phyloP scores from a whole-genome alignment of 768 basidiomycete species.

The Lactifluus subvellereus region DNA sequence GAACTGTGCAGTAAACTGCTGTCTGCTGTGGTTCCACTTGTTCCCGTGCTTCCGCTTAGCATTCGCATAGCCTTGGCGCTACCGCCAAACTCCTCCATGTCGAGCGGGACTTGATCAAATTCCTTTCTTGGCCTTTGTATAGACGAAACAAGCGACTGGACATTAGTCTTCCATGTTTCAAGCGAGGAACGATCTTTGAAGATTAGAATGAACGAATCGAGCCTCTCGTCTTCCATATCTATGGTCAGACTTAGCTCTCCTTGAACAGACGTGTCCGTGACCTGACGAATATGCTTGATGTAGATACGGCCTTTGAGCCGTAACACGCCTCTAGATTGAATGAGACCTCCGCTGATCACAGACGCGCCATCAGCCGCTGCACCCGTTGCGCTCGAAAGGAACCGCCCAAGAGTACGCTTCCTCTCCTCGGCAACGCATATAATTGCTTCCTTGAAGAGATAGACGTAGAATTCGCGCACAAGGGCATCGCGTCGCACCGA shows the following conservation, averaged over 20 bases:
- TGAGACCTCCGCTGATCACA: slow-evolving; percentile 4
- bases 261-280: slow-evolving; percentile 69
- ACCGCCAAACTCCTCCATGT: slow-evolving; percentile 68
- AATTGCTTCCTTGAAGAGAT: slow-evolving; percentile 95
- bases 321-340: slow-evolving; percentile 58
- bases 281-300: slow-evolving; percentile 87
- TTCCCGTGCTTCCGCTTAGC: slow-evolving; percentile 70
- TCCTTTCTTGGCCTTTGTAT: slow-evolving; percentile 49
- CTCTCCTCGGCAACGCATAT: slow-evolving; percentile 94
- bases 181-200: slow-evolving; percentile 88
- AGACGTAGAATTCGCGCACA: slow-evolving; percentile 91
- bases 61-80: slow-evolving; percentile 72
- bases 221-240: slow-evolving; percentile 91
- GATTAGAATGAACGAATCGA: slow-evolving; percentile 93
- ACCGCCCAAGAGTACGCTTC: slow-evolving; percentile 71
- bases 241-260: slow-evolving; percentile 93
- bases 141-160: slow-evolving; percentile 68
- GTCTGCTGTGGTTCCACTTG: slow-evolving; percentile 46
- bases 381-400: slow-evolving; percentile 54
- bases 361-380: slow-evolving; percentile 41
- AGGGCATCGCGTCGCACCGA: slow-evolving; percentile 84
- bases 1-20: slow-evolving; percentile 61
- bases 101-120: slow-evolving; percentile 30
- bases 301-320: slow-evolving; percentile 94
- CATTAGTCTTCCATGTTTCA: slow-evolving; percentile 82